Conservation (phyloP, 73 alveolate genomes). For the Paramecium biaurelia region DNA sequence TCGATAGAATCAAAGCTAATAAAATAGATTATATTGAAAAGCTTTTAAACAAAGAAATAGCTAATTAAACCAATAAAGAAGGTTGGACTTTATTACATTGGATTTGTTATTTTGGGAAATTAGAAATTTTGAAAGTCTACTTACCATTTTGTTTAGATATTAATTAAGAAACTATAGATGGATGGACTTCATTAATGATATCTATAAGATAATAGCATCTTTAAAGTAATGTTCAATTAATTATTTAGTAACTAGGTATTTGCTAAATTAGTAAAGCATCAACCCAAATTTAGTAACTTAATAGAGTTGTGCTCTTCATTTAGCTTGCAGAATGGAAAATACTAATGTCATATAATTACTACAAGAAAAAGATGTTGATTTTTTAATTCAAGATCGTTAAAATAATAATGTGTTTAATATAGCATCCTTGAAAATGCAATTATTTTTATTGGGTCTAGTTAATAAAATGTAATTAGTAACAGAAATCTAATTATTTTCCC, state of each 20-base stretch:
- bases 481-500: not conserved
- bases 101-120: not conserved
- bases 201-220: slow-evolving; percentile 10
- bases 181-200: slow-evolving; percentile 53
- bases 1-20: not conserved
- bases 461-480: not conserved
- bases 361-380: not conserved
- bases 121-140: not conserved
- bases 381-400: not conserved
- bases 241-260: not conserved
- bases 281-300: not conserved
- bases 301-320: not conserved
- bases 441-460: not conserved
- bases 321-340: not conserved
- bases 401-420: not conserved
- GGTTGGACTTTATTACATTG: slow-evolving; percentile 31
- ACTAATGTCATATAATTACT: not conserved
- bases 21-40: not conserved
- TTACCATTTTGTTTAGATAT: not conserved
- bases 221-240: not conserved
- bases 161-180: slow-evolving; percentile 9
- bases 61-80: not conserved
- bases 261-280: not conserved
- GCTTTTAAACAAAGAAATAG: not conserved
- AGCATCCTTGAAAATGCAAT: not conserved